A percentile compares a stretch with the other conserved stretches of the same genome.
These are phyloP conservation scores for Wallemia mellicola DNA, from an alignment of 1,284 basidiomycete species.

Conservation along the genomic window DNA sequence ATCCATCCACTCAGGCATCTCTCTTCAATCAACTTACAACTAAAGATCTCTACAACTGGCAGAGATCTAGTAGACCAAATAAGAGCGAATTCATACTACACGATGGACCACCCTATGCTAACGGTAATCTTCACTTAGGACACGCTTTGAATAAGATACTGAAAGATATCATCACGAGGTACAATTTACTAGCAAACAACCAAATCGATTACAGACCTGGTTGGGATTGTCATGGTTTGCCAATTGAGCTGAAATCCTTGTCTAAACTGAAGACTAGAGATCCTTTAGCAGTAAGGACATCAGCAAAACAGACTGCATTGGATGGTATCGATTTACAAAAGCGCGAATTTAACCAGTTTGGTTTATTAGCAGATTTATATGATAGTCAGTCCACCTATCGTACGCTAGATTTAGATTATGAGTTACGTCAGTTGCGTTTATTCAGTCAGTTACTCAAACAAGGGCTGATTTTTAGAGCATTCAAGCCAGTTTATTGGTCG, in stretches of 20 bases:
- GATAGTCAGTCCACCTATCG: conserved; percentile 41
- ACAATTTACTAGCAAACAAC: conserved; percentile 44
- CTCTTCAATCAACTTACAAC: conserved; percentile 33
- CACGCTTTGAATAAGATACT: conserved; percentile 91
- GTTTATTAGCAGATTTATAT: conserved; percentile 80
- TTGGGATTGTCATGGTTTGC: conserved; percentile 96
- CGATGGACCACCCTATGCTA: conserved; percentile 94
- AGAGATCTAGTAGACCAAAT: conserved; percentile 16
- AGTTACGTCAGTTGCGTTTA: conserved; percentile 58
- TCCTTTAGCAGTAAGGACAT: conserved; percentile 32
- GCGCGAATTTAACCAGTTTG: conserved; percentile 48
- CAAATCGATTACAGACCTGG: conserved; percentile 74
- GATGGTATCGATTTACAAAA: conserved; percentile 49
- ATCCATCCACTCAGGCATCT: conserved; percentile 34
- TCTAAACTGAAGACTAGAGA: conserved; percentile 17
- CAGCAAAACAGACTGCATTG: conserved; percentile 41
- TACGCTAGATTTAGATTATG: conserved; percentile 59
- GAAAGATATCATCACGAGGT: conserved; percentile 87
- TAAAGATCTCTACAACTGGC: conserved; percentile 52
- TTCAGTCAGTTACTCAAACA: conserved; percentile 69
- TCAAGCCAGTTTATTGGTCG: conserved; percentile 80
- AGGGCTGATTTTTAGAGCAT: conserved; percentile 55
- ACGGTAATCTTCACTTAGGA: conserved; percentile 82
- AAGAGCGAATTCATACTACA: conserved; percentile 43
- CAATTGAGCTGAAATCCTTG: conserved; percentile 79